A percentile compares a stretch with the other conserved stretches of the same genome.
These are phyloP conservation scores for Houttuynia cordata DNA, from an alignment of 164 flowering plant genomes.

Conservation along the genomic window DNA sequence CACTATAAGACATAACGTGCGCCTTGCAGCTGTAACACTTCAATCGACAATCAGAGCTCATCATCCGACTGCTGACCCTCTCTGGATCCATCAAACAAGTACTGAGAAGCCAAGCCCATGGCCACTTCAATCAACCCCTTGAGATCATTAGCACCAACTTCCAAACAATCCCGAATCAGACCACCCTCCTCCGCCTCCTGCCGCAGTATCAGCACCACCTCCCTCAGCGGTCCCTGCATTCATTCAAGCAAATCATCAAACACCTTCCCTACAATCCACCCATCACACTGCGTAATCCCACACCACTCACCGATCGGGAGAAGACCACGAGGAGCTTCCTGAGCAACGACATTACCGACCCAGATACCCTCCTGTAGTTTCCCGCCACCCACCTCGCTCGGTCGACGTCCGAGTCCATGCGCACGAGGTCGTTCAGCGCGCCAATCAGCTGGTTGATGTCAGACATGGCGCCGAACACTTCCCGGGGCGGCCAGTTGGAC, in stretches of 20 bases:
- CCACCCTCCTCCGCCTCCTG: constrained; percentile 10
- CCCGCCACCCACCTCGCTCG: constrained; percentile 4
- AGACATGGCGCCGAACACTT: constrained; percentile 2
- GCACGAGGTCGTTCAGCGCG: constrained; percentile 3
- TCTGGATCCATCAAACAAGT: no score
- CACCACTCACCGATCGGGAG: constrained; percentile 4
- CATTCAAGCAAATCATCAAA: neutral
- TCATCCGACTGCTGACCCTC: no score
- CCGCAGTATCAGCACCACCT: constrained; percentile 4
- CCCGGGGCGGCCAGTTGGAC: constrained; percentile 1
- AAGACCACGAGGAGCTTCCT: constrained; percentile 3
- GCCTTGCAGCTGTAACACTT: no score
- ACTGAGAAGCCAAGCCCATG: neutral
- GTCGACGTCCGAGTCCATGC: constrained; percentile 5
- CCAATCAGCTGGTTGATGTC: constrained; percentile 8
- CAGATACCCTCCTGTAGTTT: constrained; percentile 6
- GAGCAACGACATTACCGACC: constrained; percentile 2
- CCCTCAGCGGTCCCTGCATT: constrained; percentile 11
- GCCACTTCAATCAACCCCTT: constrained; percentile 10
- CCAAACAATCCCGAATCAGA: constrained; percentile 7
- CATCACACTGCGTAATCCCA: neutral
- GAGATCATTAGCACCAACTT: constrained; percentile 8
- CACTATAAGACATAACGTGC: no score
- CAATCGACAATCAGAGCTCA: no score
- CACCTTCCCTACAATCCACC: neutral